phyloP scores from a whole-genome alignment of 176 grass and related monocot genomes.

The Coix lacrymajobi region DNA sequence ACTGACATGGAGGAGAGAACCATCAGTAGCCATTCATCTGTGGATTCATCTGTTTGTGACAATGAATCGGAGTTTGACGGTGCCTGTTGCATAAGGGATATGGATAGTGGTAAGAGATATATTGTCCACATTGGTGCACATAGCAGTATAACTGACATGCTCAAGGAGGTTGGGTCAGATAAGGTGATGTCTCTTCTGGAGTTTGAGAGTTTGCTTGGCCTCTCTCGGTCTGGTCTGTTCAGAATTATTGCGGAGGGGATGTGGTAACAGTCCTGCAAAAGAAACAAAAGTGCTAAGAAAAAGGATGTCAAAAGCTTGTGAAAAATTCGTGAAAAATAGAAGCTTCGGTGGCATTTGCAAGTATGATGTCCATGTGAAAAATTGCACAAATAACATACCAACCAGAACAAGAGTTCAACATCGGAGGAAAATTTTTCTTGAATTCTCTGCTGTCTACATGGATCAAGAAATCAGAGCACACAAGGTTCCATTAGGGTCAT shows the following conservation, averaged over 20 bases:
- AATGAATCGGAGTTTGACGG: constrained; percentile 7
- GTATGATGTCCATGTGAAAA: constrained; percentile 45
- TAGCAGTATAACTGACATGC: constrained; percentile 26
- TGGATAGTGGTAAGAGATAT: constrained; percentile 42
- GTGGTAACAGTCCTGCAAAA: background rate
- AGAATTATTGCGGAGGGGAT: constrained; percentile 30
- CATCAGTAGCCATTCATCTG: constrained; percentile 5
- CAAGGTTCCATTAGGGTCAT: constrained; percentile 69
- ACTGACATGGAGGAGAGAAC: constrained; percentile 37
- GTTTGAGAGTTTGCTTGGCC: constrained; percentile 49
- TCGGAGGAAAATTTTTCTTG: constrained; percentile 53
- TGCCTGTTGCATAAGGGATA: constrained; percentile 40
- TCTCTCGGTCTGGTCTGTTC: constrained; percentile 44
- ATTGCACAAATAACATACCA: constrained; percentile 24
- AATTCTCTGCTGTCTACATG: constrained; percentile 76
- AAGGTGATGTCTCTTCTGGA: constrained; percentile 57
- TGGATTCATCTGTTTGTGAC: constrained; percentile 27
- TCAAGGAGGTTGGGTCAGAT: constrained; percentile 61
- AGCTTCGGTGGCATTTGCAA: constrained; percentile 35
- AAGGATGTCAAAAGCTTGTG: constrained; percentile 50
- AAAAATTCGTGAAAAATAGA: constrained; percentile 44
- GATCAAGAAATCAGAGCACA: constrained; percentile 90
- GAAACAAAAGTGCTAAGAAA: constrained; percentile 17
- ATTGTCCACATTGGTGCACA: constrained; percentile 25
- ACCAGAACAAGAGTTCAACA: constrained; percentile 51